Base-by-base conservation (phyloP, 495 filamentous ascomycete species). In the Letharia lupina region DNA sequence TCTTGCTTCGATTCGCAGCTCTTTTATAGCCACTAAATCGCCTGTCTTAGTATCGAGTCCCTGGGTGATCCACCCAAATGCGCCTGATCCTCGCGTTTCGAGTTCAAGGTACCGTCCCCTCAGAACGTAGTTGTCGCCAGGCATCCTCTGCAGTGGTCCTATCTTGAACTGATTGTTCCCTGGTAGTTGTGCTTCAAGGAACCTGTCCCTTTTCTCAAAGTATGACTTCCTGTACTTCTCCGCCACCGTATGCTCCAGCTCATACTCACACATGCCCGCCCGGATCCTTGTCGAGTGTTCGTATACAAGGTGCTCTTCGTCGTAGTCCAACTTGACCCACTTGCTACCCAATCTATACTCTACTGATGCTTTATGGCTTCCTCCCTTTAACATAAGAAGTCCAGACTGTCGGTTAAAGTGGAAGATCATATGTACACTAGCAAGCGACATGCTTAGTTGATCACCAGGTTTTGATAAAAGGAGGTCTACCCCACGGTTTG, bases 1-100 rank as follows among this genome's bases (percentile, higher is more conserved):
- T n/a, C 61, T 47, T 35, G 12, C 41, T 39, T 63, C 45, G 2
- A 52, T 63, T 45, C 41, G 47, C 39, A 63, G 61, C 41, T 63
- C 61, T 20, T 45, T 63, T 33, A 63, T 45, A 10, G 61, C 61
- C 28, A 47, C 41, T 52, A 44, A 44, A 45, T 47, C 31, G 39
- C 41, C 61, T 47, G 47, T 63, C 41, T 63, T 42, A 50, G 61
- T 63, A 63, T 63, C 61, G 39, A 61, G 33, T 39, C 58, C 58
- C 40, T 18, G 58, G 58, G 58, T 61, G 33, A 61, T 61, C 58
- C 58, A 61, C 12, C 58, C 58, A 61, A 61, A 61, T 42, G 58
- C 58, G 16, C 58, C 58, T 10, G 40, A 61, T 61, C 58, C 58
- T 42, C 40, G 33, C 40, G 58, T 61, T 42, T 61, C 58, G 58